Base-by-base conservation (phyloP, 495 filamentous ascomycete species). In the Tetracladium marchalianum region DNA sequence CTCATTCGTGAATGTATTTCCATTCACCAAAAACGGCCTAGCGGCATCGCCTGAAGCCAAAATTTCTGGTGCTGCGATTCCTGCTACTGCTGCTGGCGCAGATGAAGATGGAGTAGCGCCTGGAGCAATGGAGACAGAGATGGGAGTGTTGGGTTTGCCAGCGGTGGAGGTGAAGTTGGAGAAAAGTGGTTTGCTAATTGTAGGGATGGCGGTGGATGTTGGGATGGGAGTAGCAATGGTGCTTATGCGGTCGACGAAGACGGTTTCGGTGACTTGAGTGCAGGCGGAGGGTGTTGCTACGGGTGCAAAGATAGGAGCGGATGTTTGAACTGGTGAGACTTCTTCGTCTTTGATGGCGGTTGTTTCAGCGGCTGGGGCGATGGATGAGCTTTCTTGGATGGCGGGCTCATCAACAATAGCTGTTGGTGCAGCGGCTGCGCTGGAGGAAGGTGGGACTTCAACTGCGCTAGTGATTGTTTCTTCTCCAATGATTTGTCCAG, bases 21-120 rank as follows among this genome's bases (percentile, higher is more conserved):
- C 74, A 54, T 74, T 71, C 37, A 79, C 75, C 11, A 51, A 43
- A 60, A 79, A 79, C 40, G 76, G 74, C 34, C 70, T 56, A 18
- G 62, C 61, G 9, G 66, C 52, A n/a, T 63, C 62, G 4, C 68
- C 62, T 19, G 63, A 57, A 54, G 62, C 64, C 45, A 66, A 53
- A 19, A 78, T 65, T 9, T 73, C 56, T 6, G 73, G 68, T 1
- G 71, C 57, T 4, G 65, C 51, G 37, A 53, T 53, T 6, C 71
- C 70, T 46, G 75, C 76, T 15, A 80, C 67, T 35, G 57, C 51
- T 37, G 3, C 22, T 27, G 22, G 3, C 7, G 3, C 22, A 3
- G 57, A 49, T 37, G 67, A 69, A 36, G 61, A 47, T 51, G 54
- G 19, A 35, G 22, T 33, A 0, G 44, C 31, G 27, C 39, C 34